A percentile compares a stretch with the other conserved stretches of the same genome.
Conservation (phyloP, 2,329 filamentous ascomycete genomes). For the Penicillium olsonii region DNA sequence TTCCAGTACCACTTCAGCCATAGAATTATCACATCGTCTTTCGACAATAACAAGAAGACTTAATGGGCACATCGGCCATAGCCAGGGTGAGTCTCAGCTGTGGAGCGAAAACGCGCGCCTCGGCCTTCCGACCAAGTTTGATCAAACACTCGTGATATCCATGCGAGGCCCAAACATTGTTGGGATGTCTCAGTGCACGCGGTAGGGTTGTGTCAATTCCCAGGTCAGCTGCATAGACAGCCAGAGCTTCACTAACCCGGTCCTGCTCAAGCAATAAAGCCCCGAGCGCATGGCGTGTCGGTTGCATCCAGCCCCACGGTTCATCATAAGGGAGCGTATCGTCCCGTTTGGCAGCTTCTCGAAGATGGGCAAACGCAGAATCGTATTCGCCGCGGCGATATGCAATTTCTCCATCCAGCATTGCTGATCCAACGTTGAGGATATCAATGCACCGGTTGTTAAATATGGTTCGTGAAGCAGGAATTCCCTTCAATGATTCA, state of each 20-base stretch:
- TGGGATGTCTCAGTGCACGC: constrained; percentile 66
- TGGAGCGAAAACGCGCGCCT: constrained; percentile 49
- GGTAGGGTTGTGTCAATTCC: constrained; percentile 61
- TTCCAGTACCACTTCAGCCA: no score
- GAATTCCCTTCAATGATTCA: constrained; percentile 55
- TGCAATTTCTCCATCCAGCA: constrained; percentile 73
- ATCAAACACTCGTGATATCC: constrained; percentile 70
- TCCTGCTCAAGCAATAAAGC: constrained; percentile 70
- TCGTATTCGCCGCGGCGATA: constrained; percentile 65
- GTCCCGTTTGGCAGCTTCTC: constrained; percentile 60
- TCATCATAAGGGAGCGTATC: constrained; percentile 70
- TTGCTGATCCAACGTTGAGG: constrained; percentile 60
- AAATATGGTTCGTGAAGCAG: constrained; percentile 64
- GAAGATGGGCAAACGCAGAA: constrained; percentile 60
- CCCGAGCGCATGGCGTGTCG: constrained; percentile 68
- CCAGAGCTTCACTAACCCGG: constrained; percentile 55
- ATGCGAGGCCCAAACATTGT: constrained; percentile 75
- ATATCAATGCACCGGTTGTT: constrained; percentile 68
- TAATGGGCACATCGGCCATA: constrained; percentile 62
- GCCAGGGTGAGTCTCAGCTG: constrained; percentile 55
- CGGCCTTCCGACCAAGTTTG: constrained; percentile 52
- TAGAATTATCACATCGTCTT: neutral
- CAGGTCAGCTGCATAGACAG: constrained; percentile 63
- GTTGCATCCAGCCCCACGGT: constrained; percentile 81
- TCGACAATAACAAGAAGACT: constrained; percentile 61